These are phyloP conservation scores for Cyathus olla DNA, from an alignment of 1,284 basidiomycete genomes.

Conservation along the genomic window DNA sequence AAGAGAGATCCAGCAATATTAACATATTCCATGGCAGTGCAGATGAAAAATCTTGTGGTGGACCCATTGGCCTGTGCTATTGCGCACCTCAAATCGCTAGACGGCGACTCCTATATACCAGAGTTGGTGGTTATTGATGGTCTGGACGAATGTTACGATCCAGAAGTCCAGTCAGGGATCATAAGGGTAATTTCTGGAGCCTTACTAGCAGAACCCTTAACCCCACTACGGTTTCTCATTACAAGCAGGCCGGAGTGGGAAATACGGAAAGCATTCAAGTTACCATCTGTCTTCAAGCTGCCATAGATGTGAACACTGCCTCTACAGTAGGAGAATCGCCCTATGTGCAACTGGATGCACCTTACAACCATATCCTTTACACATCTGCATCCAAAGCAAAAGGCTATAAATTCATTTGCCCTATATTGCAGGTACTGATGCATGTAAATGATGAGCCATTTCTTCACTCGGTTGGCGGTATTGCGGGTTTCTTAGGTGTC, in stretches of 20 bases:
- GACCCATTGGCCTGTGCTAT: conserved; percentile 1
- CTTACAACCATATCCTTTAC: conserved; percentile 17
- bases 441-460: neutral
- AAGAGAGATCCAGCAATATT: neutral
- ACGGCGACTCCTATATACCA: neutral
- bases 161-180: neutral
- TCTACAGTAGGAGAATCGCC: conserved; percentile 5
- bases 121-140: conserved; percentile 10
- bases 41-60: conserved; percentile 1
- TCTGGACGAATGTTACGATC: conserved; percentile 9
- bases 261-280: neutral
- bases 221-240: neutral
- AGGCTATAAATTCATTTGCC: conserved; percentile 5
- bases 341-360: conserved; percentile 11
- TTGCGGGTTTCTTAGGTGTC: too few species aligned
- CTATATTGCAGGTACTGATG: neutral
- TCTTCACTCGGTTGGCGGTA: too few species aligned
- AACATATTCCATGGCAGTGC: neutral
- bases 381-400: conserved; percentile 1
- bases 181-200: neutral
- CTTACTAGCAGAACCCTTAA: neutral
- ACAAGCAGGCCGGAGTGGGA: neutral
- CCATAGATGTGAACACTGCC: conserved; percentile 8
- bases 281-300: neutral
- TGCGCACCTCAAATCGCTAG: neutral